Base-by-base conservation (phyloP, 305 asterid genomes). In the Fraxinus greggii region DNA sequence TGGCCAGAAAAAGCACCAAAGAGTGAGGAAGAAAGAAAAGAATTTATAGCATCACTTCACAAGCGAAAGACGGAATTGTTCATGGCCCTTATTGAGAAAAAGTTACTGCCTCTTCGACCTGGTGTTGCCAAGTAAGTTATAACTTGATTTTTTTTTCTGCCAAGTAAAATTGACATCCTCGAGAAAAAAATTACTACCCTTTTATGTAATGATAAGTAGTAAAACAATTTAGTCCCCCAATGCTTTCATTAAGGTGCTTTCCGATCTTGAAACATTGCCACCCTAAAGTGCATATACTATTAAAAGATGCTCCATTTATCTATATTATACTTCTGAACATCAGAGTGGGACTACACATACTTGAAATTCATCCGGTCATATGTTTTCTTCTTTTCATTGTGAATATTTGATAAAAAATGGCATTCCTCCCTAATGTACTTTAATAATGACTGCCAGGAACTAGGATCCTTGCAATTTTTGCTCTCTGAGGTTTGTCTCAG, bases 1-100 rank as follows among this genome's bases (percentile, higher is more conserved):
- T 95, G 98, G 98, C 98, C 98, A 12, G 98, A 93, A 17, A 93
- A 92, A 36, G 97, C 98, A 8, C 98, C 98, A n/a, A 93, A 88
- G 83, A 82, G 88, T n/a, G 97, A 95, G 19, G 91, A 86, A 79
- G 97, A 92, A 85, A 88, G 98, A 88, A 95, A 93, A 87, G 86
- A 83, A n/a, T 95, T 93, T 86, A 87, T 95, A 78, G 98, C 95
- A 78, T 87, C 95, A 9, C 98, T 95, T 87, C 98, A 95, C 90
- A 92, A 93, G 86, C 89, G 95, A 76, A 93, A 95, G 88, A 93
- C 98, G 0, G 95, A 93, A 67, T 89, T 95, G 76, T 95, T 93
- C 82, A 93, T 95, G 98, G 94, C 70, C 19, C 98, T 95, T 75
- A 95, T 95, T 28, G 98, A 95, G 93, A 93, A 92, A 78, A 95